Base-by-base conservation (phyloP, 192 early-diverging fungal genomes). In the Coemansia sp. region DNA sequence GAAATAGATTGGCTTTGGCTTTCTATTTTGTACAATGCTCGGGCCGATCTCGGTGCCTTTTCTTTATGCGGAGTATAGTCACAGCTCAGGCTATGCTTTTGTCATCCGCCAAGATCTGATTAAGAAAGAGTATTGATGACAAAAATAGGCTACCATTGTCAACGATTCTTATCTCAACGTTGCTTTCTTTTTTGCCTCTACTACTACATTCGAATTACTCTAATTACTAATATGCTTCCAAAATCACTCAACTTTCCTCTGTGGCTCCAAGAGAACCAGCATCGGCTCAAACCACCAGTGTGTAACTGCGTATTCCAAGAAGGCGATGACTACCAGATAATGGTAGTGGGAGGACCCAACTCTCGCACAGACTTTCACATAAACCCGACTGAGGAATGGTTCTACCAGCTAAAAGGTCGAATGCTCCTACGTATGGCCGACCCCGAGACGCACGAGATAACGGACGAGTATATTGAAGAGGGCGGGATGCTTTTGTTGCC, bases 301-400 rank as follows among this genome's bases (percentile, higher is more conserved):
- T 93, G 92, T 86, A 99, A 99, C 87, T 94, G 87, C 73, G 89
- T 93, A 72, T 85, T 99, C 34, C 91, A 91, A 68, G 89, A 92
- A 49, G 88, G 91, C 27, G 71, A 83, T 2, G 95, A 97, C 80
- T 96, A 92, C 75, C 93, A 90, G 63, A 89, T 99, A 62, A 96
- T 97, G 95, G 91, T 89, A 3, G 91, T 98, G 6, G 97, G 95
- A 11, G 94, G 93, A 3, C 97, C 97, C 41, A 99, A 99, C 82
- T 87, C 88, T 57, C 90, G 97, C 33, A 97, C 94, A 18, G 97
- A 99, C 85, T 99, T 95, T 83, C 97, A 99, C 73, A 82, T 98
- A 68, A 99, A 99, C 83, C 88, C 90, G 63, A 99, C 97, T 5
- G 97, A 99, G 87, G 97, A 99, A 73, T 99, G 95, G 93, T 99